Evolutionary conservation across 352 stramenopile species (phyloP).

Genomic region (Globisporangium paddicum): DNA sequence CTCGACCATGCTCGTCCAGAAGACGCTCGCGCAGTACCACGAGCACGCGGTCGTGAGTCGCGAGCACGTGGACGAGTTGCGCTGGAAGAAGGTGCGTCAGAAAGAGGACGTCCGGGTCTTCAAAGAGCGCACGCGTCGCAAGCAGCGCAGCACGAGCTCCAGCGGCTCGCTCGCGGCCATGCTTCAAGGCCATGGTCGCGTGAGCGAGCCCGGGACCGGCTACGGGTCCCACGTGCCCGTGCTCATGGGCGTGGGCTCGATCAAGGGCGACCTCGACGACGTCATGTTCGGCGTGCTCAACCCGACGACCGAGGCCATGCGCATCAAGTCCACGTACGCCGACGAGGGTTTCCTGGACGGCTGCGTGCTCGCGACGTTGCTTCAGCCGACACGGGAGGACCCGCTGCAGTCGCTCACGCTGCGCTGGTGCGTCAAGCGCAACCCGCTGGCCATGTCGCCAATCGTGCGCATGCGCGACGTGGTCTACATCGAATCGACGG

Average conservation of each 20-base stretch:
- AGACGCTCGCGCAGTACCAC: constrained; percentile 1
- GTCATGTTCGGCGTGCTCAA: constrained; percentile 8
- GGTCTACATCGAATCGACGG: constrained; percentile 40
- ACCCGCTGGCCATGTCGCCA: constrained; percentile 18
- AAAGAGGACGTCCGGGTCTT: background rate
- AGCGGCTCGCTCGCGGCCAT: background rate
- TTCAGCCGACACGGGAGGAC: background rate
- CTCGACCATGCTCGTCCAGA: background rate
- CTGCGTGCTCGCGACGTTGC: background rate
- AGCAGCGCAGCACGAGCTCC: background rate
- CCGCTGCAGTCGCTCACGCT: background rate
- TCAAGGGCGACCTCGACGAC: constrained; percentile 3
- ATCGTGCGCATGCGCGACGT: constrained; percentile 38
- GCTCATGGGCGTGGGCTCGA: background rate
- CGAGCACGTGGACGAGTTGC: background rate
- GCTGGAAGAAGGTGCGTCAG: constrained; percentile 1
- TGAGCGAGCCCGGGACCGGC: background rate
- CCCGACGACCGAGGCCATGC: constrained; percentile 6
- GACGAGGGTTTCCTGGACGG: background rate
- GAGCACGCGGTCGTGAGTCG: background rate
- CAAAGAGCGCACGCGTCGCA: background rate
- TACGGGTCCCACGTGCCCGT: background rate
- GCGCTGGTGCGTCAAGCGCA: background rate
- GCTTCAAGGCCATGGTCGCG: background rate
- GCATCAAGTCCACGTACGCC: background rate